Base-by-base conservation (phyloP, 1,284 basidiomycete genomes). In the Ustilago trichophora region DNA sequence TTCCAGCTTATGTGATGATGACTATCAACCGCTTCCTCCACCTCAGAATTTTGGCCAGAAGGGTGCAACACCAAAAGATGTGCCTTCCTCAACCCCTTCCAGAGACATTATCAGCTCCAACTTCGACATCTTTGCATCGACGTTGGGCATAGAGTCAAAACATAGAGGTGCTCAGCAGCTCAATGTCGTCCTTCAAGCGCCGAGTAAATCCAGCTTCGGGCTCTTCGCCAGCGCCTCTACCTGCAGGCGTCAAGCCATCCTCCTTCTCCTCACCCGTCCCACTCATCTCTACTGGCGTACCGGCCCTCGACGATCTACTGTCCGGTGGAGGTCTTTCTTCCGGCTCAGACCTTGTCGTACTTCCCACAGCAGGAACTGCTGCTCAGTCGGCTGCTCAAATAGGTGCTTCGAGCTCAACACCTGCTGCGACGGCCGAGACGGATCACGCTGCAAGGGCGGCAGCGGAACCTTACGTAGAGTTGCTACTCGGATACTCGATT, bases 301-400 rank as follows among this genome's bases (percentile, higher is more conserved):
- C 92, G 12, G 93, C 93, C 5, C 85, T 98, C n/a, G 95, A 98
- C 82, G 96, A 98, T 79, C 87, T 98, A 55, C 87, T 98, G 27
- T 93, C 92, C 55, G 92, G 92, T 22, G 66, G 73, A 18, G 95
- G 95, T 13, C 82, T 97, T n/a, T 92, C 94, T 15, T 85, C 94
- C 40, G 90, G 90, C 12, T 90, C 89, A 55, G 86, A 87, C 10
- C 82, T 91, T 33, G 84, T 90, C 27, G 83, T 93, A 34, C 85
- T 91, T 33, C 76, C 76, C 3, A 55, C 68, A 2, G 50, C 63
- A 0, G 65, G 69, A 5, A 75, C 73, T 9, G 73, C 73, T 4
- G 54, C 68, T 1, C 55, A 48, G n/a, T 69, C 72, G 4, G 59
- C 60, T 1, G 52, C 71, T 0, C 53, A 72, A 44, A 63, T 72